Evolutionary conservation across 2,329 filamentous ascomycete genomes (phyloP), one percentile per base, ranked within the genome.

Genomic region (Amphichorda felina): DNA sequence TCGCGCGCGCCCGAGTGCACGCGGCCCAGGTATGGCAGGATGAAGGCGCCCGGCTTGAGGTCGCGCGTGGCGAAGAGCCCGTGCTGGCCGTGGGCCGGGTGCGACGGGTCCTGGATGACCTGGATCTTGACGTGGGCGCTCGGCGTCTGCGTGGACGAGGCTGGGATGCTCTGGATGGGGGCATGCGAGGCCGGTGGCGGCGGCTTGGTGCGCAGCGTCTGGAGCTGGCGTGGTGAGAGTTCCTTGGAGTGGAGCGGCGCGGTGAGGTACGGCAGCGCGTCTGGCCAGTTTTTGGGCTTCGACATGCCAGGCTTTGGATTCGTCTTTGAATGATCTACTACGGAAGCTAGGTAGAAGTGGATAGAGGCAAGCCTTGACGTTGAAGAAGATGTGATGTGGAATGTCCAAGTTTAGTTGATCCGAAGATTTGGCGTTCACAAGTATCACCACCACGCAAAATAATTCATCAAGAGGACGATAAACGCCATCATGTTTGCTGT

Each of bases 1-100:
- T 11, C n/a, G 43, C 48, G 36, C 35, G 48, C 40, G 30, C 51
- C 43, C 13, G 59, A 56, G 52, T 81, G 76, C 32, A 76, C 58
- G 13, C 70, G 56, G 5, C 77, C 77, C 4, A 79, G 57, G 49
- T 81, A 82, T 14, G 69, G 67, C n/a, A 80, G 45, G 34, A 81
- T 64, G 30, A 79, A 66, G 2, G 61, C 56, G 2, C 70, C 73
- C 0, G 75, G 65, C 10, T 57, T 48, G 8, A 82, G 62, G 36
- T 64, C 50, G 7, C 61, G 63, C 2, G 68, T 55, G 4, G 77
- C 74, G 46, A 79, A 79, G 22, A 81, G 68, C 1, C 76, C 76
- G 34, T 49, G 53, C 51, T 81, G 76, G 4, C 68, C 67, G 44
- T 57, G 45, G 10, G 76, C 75, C 0, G 76, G 76, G 46, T 81